Evolutionary conservation across 2,329 filamentous ascomycete species (phyloP).

Genomic region (Monilinia polystroma): DNA sequence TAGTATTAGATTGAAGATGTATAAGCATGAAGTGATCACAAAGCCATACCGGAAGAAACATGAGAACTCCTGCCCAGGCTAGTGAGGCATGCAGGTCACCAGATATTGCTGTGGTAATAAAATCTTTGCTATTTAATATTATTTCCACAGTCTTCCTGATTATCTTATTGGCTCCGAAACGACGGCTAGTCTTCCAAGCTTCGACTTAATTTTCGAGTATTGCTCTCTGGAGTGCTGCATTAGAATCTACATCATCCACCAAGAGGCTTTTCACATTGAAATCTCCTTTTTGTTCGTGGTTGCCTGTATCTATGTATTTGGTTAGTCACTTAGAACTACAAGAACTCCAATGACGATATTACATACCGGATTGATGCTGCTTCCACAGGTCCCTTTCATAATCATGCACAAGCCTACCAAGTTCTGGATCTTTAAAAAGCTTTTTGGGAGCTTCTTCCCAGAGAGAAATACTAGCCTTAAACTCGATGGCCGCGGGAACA

Average conservation of each 20-base stretch:
- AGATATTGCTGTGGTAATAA: neutral
- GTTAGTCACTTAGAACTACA: no score
- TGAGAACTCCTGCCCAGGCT: neutral
- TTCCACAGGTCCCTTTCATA: no score
- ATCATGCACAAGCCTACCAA: no score
- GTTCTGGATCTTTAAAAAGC: neutral
- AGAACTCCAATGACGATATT: no score
- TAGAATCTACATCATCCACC: neutral
- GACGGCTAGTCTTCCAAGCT: neutral
- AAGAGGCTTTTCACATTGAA: neutral
- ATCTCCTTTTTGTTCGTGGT: neutral
- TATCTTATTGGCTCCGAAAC: neutral
- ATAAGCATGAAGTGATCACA: neutral
- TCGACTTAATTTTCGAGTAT: neutral
- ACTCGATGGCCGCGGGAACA: neutral
- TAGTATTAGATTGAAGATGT: neutral
- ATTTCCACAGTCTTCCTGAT: neutral
- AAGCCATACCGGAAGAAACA: neutral
- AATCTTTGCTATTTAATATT: neutral
- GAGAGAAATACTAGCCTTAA: neutral
- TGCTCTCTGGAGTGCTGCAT: neutral
- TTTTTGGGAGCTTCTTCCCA: neutral
- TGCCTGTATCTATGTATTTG: neutral
- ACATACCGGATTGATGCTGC: no score
- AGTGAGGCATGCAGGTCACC: neutral